Conservation (phyloP, 164 flowering plant genomes). For the Buxus sempervirens region DNA sequence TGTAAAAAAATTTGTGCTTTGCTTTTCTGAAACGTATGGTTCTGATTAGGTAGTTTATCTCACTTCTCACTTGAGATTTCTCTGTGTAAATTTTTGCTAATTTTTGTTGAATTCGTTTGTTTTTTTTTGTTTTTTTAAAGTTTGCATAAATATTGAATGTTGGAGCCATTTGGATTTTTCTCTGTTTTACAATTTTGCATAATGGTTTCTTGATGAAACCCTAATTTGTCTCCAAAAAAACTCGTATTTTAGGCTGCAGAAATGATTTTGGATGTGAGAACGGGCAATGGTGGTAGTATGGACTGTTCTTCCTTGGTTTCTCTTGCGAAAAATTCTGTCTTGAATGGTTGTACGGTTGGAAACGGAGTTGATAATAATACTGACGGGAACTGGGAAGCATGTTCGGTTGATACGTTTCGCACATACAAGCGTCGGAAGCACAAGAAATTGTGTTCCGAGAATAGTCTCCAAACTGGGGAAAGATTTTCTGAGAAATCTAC, state of each 20-base stretch:
- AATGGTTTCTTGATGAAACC: conserved; percentile 5
- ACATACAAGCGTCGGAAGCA: conserved; percentile 20
- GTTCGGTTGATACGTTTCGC: conserved; percentile 1
- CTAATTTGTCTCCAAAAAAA: conserved; percentile 6
- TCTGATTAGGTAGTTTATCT: neutral
- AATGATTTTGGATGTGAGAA: conserved; percentile 10
- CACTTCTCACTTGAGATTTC: neutral
- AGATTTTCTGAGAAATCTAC: neutral
- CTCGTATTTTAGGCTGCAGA: neutral
- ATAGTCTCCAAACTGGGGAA: neutral
- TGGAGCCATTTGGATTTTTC: conserved; percentile 4
- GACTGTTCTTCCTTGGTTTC: conserved; percentile 3
- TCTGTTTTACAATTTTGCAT: neutral
- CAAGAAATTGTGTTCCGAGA: neutral
- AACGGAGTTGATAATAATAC: conserved; percentile 2
- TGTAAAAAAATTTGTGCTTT: neutral
- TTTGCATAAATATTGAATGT: conserved; percentile 2
- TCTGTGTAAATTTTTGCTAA: neutral
- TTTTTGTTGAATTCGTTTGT: neutral
- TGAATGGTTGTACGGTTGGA: conserved; percentile 3
- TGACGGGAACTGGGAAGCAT: conserved; percentile 7
- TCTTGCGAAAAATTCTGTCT: neutral
- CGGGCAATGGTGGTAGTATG: neutral
- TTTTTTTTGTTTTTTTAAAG: too few relatives aligned
- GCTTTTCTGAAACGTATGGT: neutral